Conservation (phyloP, 208 protist species). For the Porcisia hertigi region DNA sequence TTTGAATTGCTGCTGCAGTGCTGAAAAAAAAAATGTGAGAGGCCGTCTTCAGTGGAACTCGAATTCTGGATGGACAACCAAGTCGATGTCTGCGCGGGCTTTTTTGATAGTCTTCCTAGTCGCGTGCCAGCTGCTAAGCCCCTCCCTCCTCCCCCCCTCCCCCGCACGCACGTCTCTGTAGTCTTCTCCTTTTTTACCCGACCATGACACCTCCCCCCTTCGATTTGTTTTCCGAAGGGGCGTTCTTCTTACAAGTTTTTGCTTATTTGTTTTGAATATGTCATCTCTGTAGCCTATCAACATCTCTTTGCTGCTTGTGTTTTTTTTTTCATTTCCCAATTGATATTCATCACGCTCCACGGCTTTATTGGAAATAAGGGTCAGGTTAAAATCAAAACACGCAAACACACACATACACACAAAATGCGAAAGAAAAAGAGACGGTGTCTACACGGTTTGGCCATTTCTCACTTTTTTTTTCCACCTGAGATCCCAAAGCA, state of each 20-base stretch:
- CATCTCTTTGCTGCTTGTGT: constrained; percentile 5
- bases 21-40: not conserved
- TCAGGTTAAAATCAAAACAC: not conserved
- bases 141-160: not conserved
- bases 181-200: not conserved
- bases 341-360: not conserved
- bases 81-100: not conserved
- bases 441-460: not conserved
- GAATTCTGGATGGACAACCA: not conserved
- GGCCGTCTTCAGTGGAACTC: not conserved
- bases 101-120: not conserved
- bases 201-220: not conserved
- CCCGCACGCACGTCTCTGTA: not conserved
- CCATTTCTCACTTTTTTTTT: not conserved
- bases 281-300: constrained; percentile 2
- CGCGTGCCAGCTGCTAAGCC: not conserved
- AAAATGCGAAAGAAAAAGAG: not conserved
- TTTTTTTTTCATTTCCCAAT: constrained; percentile 7
- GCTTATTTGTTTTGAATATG: constrained; percentile 25
- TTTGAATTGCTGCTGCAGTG: not conserved
- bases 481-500: not conserved
- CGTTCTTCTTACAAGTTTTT: not conserved
- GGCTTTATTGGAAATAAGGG: not conserved
- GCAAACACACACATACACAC: too few species aligned
- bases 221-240: too few species aligned